Base-by-base conservation (phyloP, 176 grass and related monocot genomes). In the Oryza coarctata region DNA sequence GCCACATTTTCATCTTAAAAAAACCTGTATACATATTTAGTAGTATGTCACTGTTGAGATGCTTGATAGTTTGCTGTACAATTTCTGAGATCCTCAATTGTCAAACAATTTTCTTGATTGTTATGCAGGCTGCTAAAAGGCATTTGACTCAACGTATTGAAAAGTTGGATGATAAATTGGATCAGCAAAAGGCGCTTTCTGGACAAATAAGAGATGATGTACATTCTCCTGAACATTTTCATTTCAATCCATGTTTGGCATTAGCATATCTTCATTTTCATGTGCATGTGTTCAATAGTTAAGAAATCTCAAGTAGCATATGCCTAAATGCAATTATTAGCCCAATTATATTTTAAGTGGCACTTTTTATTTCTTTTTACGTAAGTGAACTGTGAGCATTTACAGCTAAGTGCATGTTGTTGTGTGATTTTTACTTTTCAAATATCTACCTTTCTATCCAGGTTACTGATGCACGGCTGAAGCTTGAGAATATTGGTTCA, bases 151-250 rank as follows among this genome's bases (percentile, higher is more conserved):
- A 99, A 61, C 90, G 96, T 57, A 99, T 99, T 40, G 89, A 91
- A 76, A 95, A 89, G 79, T 82, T 99, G 86, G 96, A 99, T 86
- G 93, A 94, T 63, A 99, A 99, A 86, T 87, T 99, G 83, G 96
- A 95, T 88, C 93, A 99, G 80, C 93, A 99, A 75, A 99, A 99
- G 77, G 93, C 90, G 35, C 82, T 95, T 35, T 91, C 93, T 80
- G 91, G 91, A 81, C 86, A 91, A 85, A 99, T 95, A 73, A 95
- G 87, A 91, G 92, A 91, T 62, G 90, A 95, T 90, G 95, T 97
- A 94, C n/a, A 22, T 58, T 32, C 77, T 30, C 22, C 10, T 69
- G 32, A 43, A 52, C 35, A 61, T 20, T 20, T 82, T 73, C 26
- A 72, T 72, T 66, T 77, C 50, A 63, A 80, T 69, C 31, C 30